Evolutionary conservation across 805 yeast genomes (phyloP).

Genomic region (Danielia oregonensis): DNA sequence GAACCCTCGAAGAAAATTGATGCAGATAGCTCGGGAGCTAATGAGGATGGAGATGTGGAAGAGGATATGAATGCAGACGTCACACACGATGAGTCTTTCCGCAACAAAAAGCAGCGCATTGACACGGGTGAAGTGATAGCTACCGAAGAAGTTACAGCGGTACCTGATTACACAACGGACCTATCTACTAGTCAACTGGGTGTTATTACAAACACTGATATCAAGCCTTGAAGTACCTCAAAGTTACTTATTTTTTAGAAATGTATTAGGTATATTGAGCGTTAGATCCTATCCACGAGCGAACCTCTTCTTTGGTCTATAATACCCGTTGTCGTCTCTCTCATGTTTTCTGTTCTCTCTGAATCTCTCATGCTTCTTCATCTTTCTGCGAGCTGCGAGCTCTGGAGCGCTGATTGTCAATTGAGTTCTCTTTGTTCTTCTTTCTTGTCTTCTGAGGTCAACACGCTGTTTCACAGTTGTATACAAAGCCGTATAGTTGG

Average conservation of each 20-base stretch:
- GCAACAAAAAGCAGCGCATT: too few species aligned
- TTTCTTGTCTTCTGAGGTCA: constrained; percentile 61
- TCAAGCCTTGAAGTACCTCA: too few species aligned
- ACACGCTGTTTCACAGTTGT: constrained; percentile 62
- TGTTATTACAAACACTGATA: too few species aligned
- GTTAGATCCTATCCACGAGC: constrained; percentile 6
- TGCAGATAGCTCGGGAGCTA: not conserved
- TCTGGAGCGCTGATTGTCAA: constrained; percentile 79
- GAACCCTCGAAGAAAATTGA: not conserved
- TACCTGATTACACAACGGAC: too few species aligned
- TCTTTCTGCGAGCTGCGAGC: constrained; percentile 69
- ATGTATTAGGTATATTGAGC: too few species aligned
- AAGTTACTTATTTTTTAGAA: too few species aligned
- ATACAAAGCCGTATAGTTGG: constrained; percentile 60
- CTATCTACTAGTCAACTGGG: too few species aligned
- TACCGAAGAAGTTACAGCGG: too few species aligned
- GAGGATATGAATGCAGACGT: too few species aligned
- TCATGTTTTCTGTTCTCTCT: constrained; percentile 75
- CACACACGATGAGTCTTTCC: too few species aligned
- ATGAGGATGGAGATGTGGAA: not conserved
- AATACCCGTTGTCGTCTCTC: constrained; percentile 74
- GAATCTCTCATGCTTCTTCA: constrained; percentile 69
- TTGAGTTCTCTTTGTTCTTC: constrained; percentile 72
- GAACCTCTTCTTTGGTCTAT: constrained; percentile 57
- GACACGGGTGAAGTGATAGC: too few species aligned